These are phyloP conservation scores for Fusarium sp. DNA, from an alignment of 2,329 filamentous ascomycete species.

Conservation along the genomic window DNA sequence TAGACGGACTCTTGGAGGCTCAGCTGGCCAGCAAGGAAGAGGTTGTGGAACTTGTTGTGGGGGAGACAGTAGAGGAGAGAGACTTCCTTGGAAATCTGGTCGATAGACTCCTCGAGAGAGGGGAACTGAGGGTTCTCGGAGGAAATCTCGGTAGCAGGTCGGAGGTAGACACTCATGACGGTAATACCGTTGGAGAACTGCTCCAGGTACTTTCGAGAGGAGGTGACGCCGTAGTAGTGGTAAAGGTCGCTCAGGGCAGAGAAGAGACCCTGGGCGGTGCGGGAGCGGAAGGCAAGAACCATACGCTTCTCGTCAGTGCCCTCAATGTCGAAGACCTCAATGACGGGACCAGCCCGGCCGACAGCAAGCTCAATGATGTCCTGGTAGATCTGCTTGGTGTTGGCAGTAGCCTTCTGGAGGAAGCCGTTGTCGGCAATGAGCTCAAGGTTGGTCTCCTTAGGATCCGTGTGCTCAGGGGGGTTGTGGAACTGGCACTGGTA, in stretches of 20 bases:
- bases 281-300: conserved; percentile 94
- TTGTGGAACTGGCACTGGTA: conserved; percentile 96
- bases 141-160: conserved; percentile 73
- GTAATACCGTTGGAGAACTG: conserved; percentile 99
- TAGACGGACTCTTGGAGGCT: conserved; percentile 98
- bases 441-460: conserved; percentile 89
- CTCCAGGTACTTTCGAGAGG: conserved; percentile 96
- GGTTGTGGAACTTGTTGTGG: conserved; percentile 93
- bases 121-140: conserved; percentile 69
- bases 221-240: conserved; percentile 98
- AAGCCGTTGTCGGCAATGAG: conserved; percentile 95
- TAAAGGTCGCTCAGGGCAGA: conserved; percentile 96
- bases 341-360: conserved; percentile 89
- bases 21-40: conserved; percentile 88
- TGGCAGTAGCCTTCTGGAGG: conserved; percentile 93
- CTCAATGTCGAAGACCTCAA: conserved; percentile 97
- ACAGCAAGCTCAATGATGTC: conserved; percentile 92
- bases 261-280: conserved; percentile 93
- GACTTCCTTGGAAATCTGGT: conserved; percentile 99
- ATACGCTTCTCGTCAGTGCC: conserved; percentile 92
- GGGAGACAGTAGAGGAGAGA: conserved; percentile 98
- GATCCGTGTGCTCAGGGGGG: conserved; percentile 76
- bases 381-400: conserved; percentile 96
- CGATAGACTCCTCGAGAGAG: conserved; percentile 92
- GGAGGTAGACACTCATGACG: conserved; percentile 95